Conservation (phyloP, 2,329 filamentous ascomycete species). For the Parastagonospora nodorum region DNA sequence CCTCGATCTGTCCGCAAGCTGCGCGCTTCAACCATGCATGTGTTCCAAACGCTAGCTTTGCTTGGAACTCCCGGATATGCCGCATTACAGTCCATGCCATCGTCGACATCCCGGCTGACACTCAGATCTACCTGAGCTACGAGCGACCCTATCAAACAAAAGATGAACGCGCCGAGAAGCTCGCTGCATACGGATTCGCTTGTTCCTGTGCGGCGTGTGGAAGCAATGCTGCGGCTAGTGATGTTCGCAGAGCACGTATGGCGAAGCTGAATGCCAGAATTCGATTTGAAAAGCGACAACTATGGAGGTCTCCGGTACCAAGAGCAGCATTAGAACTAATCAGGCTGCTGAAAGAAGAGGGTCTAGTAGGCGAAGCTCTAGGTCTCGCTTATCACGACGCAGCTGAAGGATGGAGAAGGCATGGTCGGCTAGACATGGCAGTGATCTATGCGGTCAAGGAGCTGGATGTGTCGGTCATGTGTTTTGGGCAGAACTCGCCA, state of each 20-base stretch:
- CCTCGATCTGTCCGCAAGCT: conserved; percentile 33
- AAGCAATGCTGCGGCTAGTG: conserved; percentile 4
- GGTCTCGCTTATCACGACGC: conserved; percentile 24
- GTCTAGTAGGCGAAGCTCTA: conserved; percentile 22
- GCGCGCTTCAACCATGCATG: conserved; percentile 46
- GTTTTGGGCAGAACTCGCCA: conserved; percentile 14
- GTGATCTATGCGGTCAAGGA: conserved; percentile 15
- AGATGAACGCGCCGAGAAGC: conserved; percentile 20
- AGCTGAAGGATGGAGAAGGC: conserved; percentile 16
- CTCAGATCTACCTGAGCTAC: conserved; percentile 41
- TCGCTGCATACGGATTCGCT: conserved; percentile 26
- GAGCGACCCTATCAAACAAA: conserved; percentile 25
- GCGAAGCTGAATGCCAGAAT: conserved; percentile 17
- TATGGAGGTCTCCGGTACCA: conserved; percentile 16
- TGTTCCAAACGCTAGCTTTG: conserved; percentile 38
- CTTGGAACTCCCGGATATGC: conserved; percentile 22
- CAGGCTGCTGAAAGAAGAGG: conserved; percentile 19
- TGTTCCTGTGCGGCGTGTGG: conserved; percentile 36
- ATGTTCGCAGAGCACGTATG: conserved; percentile 21
- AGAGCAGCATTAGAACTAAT: conserved; percentile 18
- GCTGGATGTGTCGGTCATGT: conserved; percentile 13
- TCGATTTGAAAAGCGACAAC: conserved; percentile 12
- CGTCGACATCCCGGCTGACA: conserved; percentile 29
- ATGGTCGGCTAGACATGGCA: conserved; percentile 18
- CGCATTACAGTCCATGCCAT: conserved; percentile 32